Conservation (phyloP, 108 stramenopile genomes). For the Parietichytrium sp. region DNA sequence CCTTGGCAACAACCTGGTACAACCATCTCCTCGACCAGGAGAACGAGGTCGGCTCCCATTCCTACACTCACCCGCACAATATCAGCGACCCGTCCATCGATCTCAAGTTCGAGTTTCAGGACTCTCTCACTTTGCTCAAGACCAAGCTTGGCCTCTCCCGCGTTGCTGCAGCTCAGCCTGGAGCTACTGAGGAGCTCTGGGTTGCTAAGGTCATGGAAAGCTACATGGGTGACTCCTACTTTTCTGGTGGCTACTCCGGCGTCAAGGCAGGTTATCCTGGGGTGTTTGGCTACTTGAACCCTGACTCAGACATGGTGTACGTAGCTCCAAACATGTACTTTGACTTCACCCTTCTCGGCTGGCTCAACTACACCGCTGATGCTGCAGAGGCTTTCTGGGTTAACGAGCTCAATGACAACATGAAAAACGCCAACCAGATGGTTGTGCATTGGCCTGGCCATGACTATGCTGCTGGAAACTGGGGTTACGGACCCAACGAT, state of each 20-base stretch:
- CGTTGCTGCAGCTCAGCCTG: slow-evolving; percentile 16
- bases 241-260: neutral
- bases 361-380: neutral
- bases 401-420: neutral
- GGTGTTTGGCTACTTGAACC: slow-evolving; percentile 7
- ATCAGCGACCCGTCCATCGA: neutral
- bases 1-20: neutral
- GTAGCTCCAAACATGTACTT: slow-evolving; percentile 20
- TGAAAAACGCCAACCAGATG: neutral
- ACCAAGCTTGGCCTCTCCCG: neutral
- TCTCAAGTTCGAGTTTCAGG: neutral
- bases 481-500: neutral
- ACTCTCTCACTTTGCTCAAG: neutral
- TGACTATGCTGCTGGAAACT: neutral
- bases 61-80: slow-evolving; percentile 7
- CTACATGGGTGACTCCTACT: neutral
- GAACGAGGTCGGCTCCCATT: slow-evolving; percentile 24
- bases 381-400: neutral
- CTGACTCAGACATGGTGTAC: neutral
- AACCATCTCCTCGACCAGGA: neutral
- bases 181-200: neutral
- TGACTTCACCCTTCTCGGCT: slow-evolving; percentile 30
- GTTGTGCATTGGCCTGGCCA: neutral
- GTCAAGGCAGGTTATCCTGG: neutral
- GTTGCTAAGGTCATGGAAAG: slow-evolving; percentile 2